Base-by-base conservation (phyloP, 1,139 yeast species). In the Sugiyamaella japonica region DNA sequence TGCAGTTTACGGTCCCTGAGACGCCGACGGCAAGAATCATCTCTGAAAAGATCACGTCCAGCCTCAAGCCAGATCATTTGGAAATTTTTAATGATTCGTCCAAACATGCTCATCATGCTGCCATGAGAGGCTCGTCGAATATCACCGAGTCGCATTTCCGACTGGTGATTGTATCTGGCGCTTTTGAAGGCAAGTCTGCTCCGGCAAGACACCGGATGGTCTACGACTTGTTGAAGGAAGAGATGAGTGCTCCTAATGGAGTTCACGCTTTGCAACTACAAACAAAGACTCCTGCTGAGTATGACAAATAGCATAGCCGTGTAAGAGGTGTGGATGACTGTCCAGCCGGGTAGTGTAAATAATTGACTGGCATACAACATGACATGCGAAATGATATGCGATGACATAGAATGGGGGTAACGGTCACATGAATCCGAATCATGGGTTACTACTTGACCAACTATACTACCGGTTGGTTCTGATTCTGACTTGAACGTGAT, bases 181-280 rank as follows among this genome's bases (percentile, higher is more conserved):
- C 69, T 50, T 93, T 93, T 67, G 71, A 73, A 43, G 95, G 95
- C 0, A 77, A 83, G 68, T 70, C 76, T 28, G 78, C 85, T 67
- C 95, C 96, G 0, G 72, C 81, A 31, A 80, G 99, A 67, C 98
- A 93, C 72, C 74, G 97, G 56, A 69, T 85, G 66, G 79, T 93
- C 0, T 91, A 90, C 68, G 73, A 74, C 50, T 69, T 88, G 52
- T 74, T 93, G 47, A 82, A 82, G 59, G 89, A 88, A 38, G 97
- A 90, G 67, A 73, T 91, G 66, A 76, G 79, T 53, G 76, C 74
- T 52, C 78, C 81, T 54, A 67, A 73, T 52, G 93, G 96, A 0
- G 83, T 93, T 20, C 99, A 93, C 73, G 97, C 98, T 0, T 74
- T 93, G 58, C 97, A 89, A 68, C 78, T 93, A 72, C 83, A 84